Evolutionary conservation across 768 basidiomycete species (phyloP).

Genomic region (Phaeotremella fagi): DNA sequence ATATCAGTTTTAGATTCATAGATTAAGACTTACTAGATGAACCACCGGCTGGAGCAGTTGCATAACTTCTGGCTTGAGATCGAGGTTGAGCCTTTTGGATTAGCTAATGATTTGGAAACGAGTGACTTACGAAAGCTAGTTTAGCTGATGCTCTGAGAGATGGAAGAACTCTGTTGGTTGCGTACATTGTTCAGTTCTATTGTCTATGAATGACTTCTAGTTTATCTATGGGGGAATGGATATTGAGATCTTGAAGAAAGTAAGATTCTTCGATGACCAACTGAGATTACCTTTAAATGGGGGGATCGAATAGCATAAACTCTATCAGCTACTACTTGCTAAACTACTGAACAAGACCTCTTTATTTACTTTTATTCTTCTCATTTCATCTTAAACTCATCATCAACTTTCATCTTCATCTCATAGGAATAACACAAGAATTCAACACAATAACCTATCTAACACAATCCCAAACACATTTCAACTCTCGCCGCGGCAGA

Average conservation of each 20-base stretch:
- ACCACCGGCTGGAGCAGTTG: slow-evolving; percentile 19
- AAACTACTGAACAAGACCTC: background rate
- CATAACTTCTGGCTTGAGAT: slow-evolving; percentile 19
- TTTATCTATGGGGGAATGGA: too few relatives aligned
- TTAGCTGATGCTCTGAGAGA: background rate
- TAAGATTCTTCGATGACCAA: too few relatives aligned
- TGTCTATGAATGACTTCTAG: too few relatives aligned
- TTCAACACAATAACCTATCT: too few relatives aligned
- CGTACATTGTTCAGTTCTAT: background rate
- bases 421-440: too few relatives aligned
- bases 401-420: background rate
- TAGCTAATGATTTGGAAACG: background rate
- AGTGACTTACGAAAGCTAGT: background rate
- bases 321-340: background rate
- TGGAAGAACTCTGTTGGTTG: background rate
- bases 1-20: background rate
- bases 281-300: too few relatives aligned
- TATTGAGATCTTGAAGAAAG: too few relatives aligned
- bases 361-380: background rate
- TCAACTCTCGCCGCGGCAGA: too few relatives aligned
- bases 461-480: too few relatives aligned
- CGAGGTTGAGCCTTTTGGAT: background rate
- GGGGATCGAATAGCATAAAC: background rate
- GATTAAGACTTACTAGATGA: slow-evolving; percentile 18
- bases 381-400: background rate